Conservation (phyloP, 345 rosid species). For the Draba incana region DNA sequence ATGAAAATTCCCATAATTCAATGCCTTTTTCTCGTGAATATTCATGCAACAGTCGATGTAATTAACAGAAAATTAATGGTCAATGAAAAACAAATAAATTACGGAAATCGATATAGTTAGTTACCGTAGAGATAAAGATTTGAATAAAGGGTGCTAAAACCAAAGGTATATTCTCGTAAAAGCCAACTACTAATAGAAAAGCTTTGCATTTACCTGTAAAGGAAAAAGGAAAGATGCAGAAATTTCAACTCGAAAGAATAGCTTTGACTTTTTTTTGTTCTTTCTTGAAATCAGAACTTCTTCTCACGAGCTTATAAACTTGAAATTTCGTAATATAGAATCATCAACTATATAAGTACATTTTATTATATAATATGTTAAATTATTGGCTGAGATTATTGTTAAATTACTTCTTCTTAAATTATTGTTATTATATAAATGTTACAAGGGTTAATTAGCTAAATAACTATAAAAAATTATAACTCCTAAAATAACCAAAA, state of each 20-base stretch:
- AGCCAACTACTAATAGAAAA: constrained; percentile 30
- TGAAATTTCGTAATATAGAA: too few relatives aligned
- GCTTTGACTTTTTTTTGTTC: constrained; percentile 40
- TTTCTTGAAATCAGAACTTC: constrained; percentile 17
- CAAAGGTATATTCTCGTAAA: constrained; percentile 35
- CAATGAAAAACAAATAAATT: background rate
- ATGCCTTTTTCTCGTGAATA: background rate
- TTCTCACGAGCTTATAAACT: background rate
- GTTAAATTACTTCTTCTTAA: too few relatives aligned
- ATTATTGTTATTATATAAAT: too few relatives aligned
- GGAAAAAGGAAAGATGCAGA: constrained; percentile 3
- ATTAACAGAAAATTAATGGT: constrained; percentile 2
- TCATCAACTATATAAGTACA: too few relatives aligned
- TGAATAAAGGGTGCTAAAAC: constrained; percentile 10
- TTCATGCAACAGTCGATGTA: background rate
- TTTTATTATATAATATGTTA: too few relatives aligned
- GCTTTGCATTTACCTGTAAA: constrained; percentile 21
- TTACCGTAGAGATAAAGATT: constrained; percentile 1
- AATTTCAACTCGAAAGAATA: constrained; percentile 29
- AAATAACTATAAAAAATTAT: too few relatives aligned
- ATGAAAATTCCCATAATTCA: background rate
- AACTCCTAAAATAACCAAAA: too few relatives aligned
- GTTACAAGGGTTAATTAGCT: too few relatives aligned
- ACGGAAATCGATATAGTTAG: constrained; percentile 20
- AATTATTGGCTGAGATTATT: too few relatives aligned